phyloP scores from a whole-genome alignment of 768 basidiomycete genomes.

The Amanita rubescens region DNA sequence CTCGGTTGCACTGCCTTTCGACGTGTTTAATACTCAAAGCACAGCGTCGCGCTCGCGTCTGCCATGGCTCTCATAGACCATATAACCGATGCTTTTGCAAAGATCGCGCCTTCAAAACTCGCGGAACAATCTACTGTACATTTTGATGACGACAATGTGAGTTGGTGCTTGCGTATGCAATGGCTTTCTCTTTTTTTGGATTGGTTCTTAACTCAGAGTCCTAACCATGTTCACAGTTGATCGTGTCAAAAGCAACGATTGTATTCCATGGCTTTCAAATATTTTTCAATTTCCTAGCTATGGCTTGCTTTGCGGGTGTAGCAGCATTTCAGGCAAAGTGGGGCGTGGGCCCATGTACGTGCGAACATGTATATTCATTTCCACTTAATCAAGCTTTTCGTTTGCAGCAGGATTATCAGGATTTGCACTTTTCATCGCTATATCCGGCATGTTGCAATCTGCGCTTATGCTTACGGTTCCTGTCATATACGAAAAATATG shows the following conservation, averaged over 20 bases:
- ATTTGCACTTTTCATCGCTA: conserved; percentile 76
- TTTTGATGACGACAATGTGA: conserved; percentile 63
- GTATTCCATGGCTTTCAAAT: conserved; percentile 70
- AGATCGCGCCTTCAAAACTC: conserved; percentile 40
- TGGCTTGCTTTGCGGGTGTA: conserved; percentile 87
- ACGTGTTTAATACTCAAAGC: not conserved
- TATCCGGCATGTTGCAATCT: conserved; percentile 67
- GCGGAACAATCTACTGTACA: conserved; percentile 46
- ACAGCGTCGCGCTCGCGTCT: not conserved
- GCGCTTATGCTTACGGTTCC: conserved; percentile 71
- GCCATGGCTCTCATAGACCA: conserved; percentile 51
- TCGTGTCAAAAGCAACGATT: conserved; percentile 77
- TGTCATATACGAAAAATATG: conserved; percentile 79
- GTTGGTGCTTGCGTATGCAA: conserved; percentile 20
- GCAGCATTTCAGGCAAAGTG: conserved; percentile 85
- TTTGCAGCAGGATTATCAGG: conserved; percentile 76
- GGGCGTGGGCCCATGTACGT: conserved; percentile 80
- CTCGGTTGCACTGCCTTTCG: not conserved
- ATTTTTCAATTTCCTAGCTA: conserved; percentile 90
- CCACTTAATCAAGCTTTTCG: conserved; percentile 8
- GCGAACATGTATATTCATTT: not conserved
- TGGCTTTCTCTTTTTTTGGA: conserved; percentile 11
- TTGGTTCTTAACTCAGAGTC: conserved; percentile 12
- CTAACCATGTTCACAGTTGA: conserved; percentile 50
- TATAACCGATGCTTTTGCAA: conserved; percentile 43